Evolutionary conservation across 345 rosid species (phyloP), one percentile per base, ranked within the genome.

Genomic region (Citrus glauca): DNA sequence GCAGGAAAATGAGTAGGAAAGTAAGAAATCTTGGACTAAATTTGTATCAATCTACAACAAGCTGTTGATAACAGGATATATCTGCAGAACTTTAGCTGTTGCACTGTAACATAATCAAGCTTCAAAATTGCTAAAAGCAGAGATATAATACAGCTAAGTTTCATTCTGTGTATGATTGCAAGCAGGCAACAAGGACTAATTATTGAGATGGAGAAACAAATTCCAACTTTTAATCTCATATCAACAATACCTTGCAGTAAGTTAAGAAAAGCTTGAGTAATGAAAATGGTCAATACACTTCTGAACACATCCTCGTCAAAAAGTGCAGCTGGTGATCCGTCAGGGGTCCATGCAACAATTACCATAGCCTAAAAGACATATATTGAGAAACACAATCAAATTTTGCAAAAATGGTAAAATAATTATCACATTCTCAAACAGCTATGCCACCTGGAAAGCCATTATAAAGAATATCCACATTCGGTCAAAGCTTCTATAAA

Each of bases 381-480:
- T 66, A 69, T 65, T 67, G 64, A 69, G 25, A 57, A 30, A 79
- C 59, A 72, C 22, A 37, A 14, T 80, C 71, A 71, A 74, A 73
- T 75, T 69, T 65, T 70, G 14, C n/a, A 61, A 73, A 37, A 83
- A 56, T 69, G 50, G 7, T 27, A 33, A 80, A 69, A 78, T 45
- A 75, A 72, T 38, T 74, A 78, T 66, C 3, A 48, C 71, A 79
- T 35, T 73, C 69, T 64, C 48, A 70, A 78, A 78, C 62, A 20
- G 57, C 67, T 72, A 73, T 38, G 72, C 38, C 73, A 96, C 99
- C 94, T 96, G 99, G 11, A 94, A 90, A 82, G 97, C 90, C 90
- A 96, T 67, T 61, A 87, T 79, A 79, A 94, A 79, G 87, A 96
- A 96, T 85, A 96, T 92, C 99, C 99, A 96, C 99, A 92, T 90